Conservation (phyloP, 495 filamentous ascomycete species). For the Aspergillus sclerotiicarbonarius region DNA sequence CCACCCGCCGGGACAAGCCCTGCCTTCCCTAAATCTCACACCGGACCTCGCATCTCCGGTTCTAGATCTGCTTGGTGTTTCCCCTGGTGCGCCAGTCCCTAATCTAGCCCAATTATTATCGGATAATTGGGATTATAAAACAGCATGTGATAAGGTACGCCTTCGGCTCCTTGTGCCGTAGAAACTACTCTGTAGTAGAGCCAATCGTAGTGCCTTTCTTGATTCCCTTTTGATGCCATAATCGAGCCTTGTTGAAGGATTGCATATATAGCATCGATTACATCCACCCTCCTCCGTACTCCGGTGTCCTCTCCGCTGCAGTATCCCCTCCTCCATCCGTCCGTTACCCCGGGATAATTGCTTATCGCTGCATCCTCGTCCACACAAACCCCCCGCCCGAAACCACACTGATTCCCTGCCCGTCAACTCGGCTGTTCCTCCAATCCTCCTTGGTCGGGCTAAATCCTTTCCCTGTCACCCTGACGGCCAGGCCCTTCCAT, state of each 20-base stretch:
- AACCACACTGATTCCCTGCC: neutral
- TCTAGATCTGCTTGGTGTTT: neutral
- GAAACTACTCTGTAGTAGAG: no score
- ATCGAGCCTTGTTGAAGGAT: neutral
- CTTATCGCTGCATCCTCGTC: neutral
- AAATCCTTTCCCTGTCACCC: constrained; percentile 10
- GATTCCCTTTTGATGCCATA: neutral
- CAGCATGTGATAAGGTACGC: neutral
- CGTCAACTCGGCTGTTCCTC: neutral
- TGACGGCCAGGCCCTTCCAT: neutral
- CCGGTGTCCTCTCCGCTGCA: neutral
- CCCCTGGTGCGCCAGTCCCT: neutral
- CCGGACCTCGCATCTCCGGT: neutral
- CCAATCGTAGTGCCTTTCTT: neutral
- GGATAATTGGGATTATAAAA: neutral
- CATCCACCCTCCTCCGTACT: neutral
- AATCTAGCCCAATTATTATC: neutral
- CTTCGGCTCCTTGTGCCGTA: no score
- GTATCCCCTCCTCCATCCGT: constrained; percentile 1
- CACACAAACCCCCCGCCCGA: neutral
- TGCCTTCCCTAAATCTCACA: constrained; percentile 1
- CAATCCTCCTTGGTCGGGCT: constrained; percentile 1
- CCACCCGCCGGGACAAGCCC: constrained; percentile 2
- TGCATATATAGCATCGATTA: neutral
- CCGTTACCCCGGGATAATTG: constrained; percentile 1